These are phyloP conservation scores for Inonotus obliquus DNA, from an alignment of 1,284 basidiomycete genomes.

Conservation along the genomic window DNA sequence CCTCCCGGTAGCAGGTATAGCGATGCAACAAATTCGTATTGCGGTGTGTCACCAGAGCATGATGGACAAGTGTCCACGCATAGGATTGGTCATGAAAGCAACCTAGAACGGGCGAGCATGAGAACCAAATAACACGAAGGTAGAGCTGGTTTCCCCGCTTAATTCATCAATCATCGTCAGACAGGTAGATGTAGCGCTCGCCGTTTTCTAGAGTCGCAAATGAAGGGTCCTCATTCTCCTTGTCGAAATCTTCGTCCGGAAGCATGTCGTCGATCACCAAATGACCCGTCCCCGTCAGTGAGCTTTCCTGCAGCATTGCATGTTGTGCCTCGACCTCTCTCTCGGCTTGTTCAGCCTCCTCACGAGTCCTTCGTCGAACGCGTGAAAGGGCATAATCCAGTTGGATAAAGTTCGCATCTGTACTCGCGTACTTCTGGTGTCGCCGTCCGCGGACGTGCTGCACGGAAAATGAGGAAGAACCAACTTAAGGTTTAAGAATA, in stretches of 20 bases:
- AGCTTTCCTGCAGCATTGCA: slow-evolving; percentile 1
- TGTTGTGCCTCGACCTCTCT: slow-evolving; percentile 1
- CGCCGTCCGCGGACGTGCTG: slow-evolving; percentile 78
- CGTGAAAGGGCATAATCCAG: slow-evolving; percentile 78
- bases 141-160: neutral
- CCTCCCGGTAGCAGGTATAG: too few species aligned
- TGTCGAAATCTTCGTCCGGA: slow-evolving; percentile 18
- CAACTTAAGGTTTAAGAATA: slow-evolving; percentile 1
- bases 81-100: neutral
- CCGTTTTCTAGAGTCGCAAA: neutral
- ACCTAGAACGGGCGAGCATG: neutral
- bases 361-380: slow-evolving; percentile 60
- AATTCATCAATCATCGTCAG: slow-evolving; percentile 11
- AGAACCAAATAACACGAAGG: neutral
- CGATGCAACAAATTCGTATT: too few species aligned
- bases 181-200: slow-evolving; percentile 16
- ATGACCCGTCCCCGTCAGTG: slow-evolving; percentile 14
- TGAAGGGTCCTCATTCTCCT: neutral
- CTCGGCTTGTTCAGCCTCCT: slow-evolving; percentile 33
- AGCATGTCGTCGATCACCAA: slow-evolving; percentile 13
- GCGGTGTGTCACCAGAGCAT: neutral
- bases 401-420: slow-evolving; percentile 76
- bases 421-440: slow-evolving; percentile 84
- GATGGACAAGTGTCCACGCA: neutral
- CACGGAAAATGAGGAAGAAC: neutral